These are phyloP conservation scores for Lentinula detonsa DNA, from an alignment of 768 basidiomycete genomes.

Conservation along the genomic window DNA sequence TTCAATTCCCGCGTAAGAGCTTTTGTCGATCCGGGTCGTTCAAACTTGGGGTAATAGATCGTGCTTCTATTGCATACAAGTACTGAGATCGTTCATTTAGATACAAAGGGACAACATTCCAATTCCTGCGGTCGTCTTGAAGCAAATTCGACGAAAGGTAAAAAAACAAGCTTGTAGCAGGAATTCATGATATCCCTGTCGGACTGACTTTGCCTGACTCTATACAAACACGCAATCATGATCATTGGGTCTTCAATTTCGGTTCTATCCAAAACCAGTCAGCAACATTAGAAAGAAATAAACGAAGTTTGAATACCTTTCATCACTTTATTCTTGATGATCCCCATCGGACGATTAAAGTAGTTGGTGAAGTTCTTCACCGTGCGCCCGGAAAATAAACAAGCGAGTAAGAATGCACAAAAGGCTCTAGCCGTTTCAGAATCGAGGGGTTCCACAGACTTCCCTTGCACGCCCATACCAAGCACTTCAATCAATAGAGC, in stretches of 20 bases:
- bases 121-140: neutral
- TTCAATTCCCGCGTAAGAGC: too few relatives aligned
- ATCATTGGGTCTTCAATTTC: conserved; percentile 4
- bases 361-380: conserved; percentile 51
- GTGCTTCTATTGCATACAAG: neutral
- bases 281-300: neutral
- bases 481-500: conserved; percentile 38
- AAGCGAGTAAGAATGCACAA: conserved; percentile 61
- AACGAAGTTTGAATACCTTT: neutral
- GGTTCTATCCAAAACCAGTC: neutral
- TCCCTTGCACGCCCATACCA: conserved; percentile 28
- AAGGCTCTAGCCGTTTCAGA: conserved; percentile 62
- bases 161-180: too few relatives aligned
- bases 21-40: neutral
- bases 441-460: conserved; percentile 44
- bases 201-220: too few relatives aligned
- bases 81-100: neutral
- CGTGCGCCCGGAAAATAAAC: conserved; percentile 57
- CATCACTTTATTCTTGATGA: neutral
- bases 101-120: neutral
- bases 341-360: neutral
- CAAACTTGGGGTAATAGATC: neutral
- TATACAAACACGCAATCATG: neutral
- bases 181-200: too few relatives aligned
- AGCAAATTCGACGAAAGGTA: too few relatives aligned